Evolutionary conservation across 345 rosid species (phyloP).

Genomic region (Fremontodendron californicum): DNA sequence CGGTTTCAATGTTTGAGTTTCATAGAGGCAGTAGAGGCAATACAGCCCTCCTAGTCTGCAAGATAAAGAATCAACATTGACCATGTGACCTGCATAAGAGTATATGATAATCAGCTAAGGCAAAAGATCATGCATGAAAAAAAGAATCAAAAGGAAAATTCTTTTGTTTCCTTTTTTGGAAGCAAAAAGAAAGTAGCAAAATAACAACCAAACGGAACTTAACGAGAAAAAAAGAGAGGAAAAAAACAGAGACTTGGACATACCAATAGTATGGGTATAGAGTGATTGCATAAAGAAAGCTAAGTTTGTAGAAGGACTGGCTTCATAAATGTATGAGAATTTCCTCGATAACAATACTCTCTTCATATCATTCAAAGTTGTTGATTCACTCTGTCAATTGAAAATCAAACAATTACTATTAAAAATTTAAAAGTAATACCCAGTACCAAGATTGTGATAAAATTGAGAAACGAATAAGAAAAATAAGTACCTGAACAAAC

Average conservation of each 20-base stretch:
- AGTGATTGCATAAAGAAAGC: slow-evolving; percentile 68
- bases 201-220: background rate
- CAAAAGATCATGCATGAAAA: background rate
- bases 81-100: slow-evolving; percentile 61
- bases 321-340: slow-evolving; percentile 56
- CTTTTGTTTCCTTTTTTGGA: no score
- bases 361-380: slow-evolving; percentile 55
- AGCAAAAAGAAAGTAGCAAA: background rate
- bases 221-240: no score
- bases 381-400: slow-evolving; percentile 33
- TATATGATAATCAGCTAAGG: background rate
- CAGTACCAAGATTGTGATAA: background rate
- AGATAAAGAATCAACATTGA: slow-evolving; percentile 48
- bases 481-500: background rate
- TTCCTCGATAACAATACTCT: slow-evolving; percentile 56
- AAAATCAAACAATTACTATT: background rate
- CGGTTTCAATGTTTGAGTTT: slow-evolving; percentile 80
- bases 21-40: slow-evolving; percentile 88
- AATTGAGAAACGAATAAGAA: background rate
- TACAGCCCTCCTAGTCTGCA: slow-evolving; percentile 79
- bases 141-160: background rate
- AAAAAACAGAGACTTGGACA: background rate
- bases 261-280: slow-evolving; percentile 56
- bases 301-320: slow-evolving; percentile 42
- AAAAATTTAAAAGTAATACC: background rate